Evolutionary conservation across 2,329 filamentous ascomycete genomes (phyloP), one percentile per base, ranked within the genome.

Genomic region (Ceratocystis alfenasii): DNA sequence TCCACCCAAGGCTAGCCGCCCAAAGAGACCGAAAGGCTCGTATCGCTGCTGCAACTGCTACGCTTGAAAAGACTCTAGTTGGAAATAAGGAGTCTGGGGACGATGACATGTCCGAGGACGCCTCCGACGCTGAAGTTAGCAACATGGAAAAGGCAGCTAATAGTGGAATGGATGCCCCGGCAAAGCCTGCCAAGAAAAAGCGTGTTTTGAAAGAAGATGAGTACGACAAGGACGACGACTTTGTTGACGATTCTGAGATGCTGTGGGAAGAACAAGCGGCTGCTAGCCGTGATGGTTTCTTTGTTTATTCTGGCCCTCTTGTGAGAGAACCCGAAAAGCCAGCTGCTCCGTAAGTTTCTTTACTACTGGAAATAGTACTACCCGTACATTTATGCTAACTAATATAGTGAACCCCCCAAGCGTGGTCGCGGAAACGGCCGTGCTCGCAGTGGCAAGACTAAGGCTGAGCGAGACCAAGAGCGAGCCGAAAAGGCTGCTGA

Each of bases 261-360:
- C 81, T 95, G 0, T 97, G 93, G 93, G 90, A 97, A 75, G 90
- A 95, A 72, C 89, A 95, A 73, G 93, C 93, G 5, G 91, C 93
- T 3, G 92, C 94, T 60, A 93, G 90, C 70, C 90, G 93, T 71
- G 94, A 97, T 73, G 94, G 94, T 0, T 99, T 97, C 78, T 99
- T 97, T 74, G 94, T 99, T 1, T 99, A 96, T 76, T 95, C 90
- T 68, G 94, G 94, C 2, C 93, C 93, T 7, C 79, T 99, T 60
- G 83, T 97, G 25, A 88, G 88, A 4, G 91, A 95, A 75, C 89
- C 87, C 25, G 88, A 95, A 76, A 93, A 94, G 76, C 81, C 82
- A 45, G 76, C 78, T 70, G 74, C 75, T 66, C 78, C 78, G 80
- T 83, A 80, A 69, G 80, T 79, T 15, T 22, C 30, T 10, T 28